Conservation (phyloP, 164 flowering plant species). For the Chimonanthus praecox region DNA sequence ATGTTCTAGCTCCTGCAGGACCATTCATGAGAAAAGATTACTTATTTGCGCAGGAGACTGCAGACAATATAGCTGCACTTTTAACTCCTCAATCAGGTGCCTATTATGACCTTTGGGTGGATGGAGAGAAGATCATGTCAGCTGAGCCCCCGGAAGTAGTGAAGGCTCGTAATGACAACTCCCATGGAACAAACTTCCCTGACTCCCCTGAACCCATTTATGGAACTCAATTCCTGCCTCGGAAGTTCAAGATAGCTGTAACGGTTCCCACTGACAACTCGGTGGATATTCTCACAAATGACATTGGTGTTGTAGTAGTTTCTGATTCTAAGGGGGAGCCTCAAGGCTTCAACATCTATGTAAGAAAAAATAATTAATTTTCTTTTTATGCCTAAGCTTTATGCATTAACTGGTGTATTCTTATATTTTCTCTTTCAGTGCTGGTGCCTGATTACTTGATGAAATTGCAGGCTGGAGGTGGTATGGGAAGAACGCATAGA, state of each 20-base stretch:
- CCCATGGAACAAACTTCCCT: conserved; percentile 92
- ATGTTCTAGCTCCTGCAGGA: conserved; percentile 99
- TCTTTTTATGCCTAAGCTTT: neutral
- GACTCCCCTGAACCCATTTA: conserved; percentile 97
- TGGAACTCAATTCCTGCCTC: conserved; percentile 95
- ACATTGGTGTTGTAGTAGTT: conserved; percentile 85
- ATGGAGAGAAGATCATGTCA: conserved; percentile 83
- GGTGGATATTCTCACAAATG: conserved; percentile 93
- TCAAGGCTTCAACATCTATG: conserved; percentile 89
- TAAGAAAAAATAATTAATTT: conserved; percentile 26
- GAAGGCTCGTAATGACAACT: conserved; percentile 87
- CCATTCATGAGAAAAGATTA: conserved; percentile 78
- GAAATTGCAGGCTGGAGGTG: conserved; percentile 89
- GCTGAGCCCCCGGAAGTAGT: conserved; percentile 92
- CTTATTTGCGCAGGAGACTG: conserved; percentile 85
- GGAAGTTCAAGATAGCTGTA: conserved; percentile 96
- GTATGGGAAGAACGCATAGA: conserved; percentile 98
- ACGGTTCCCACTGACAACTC: conserved; percentile 95
- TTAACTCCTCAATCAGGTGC: conserved; percentile 93
- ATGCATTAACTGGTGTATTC: neutral
- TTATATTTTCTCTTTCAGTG: neutral
- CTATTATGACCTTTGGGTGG: conserved; percentile 97
- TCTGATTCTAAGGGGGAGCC: conserved; percentile 84
- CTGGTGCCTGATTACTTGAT: neutral
- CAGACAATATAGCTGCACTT: conserved; percentile 92